These are phyloP conservation scores for Fusarium pseudonygamai DNA, from an alignment of 2,329 filamentous ascomycete species.

Conservation along the genomic window DNA sequence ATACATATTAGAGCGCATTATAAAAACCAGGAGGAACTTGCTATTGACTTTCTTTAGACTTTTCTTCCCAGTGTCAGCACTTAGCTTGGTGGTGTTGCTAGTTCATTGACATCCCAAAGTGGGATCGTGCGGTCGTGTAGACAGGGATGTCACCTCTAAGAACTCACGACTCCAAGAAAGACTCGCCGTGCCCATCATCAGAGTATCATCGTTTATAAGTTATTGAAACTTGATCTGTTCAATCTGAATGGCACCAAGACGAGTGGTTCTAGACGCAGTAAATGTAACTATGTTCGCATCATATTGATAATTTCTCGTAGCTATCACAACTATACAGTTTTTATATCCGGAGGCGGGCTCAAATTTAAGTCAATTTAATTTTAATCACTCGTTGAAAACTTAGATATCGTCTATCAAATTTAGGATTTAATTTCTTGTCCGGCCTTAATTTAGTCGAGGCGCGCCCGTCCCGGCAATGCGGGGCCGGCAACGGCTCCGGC, in stretches of 20 bases:
- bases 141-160: constrained; percentile 9
- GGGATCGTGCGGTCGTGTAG: constrained; percentile 15
- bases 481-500: constrained; percentile 10
- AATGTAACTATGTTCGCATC: background rate
- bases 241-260: background rate
- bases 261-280: background rate
- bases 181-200: background rate
- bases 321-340: background rate
- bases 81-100: constrained; percentile 23
- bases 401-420: background rate
- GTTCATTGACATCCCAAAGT: constrained; percentile 16
- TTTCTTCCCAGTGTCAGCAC: constrained; percentile 14
- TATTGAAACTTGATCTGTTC: too few species aligned
- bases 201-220: background rate
- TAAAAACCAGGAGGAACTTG: background rate
- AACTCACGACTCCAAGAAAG: background rate
- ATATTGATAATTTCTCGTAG: background rate
- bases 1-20: background rate
- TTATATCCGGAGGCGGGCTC: background rate
- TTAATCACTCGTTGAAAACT: background rate
- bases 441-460: constrained; percentile 3
- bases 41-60: background rate
- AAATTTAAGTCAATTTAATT: background rate
- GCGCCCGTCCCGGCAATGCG: constrained; percentile 9
- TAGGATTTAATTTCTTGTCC: background rate